Base-by-base conservation (phyloP, 176 grass and related monocot species). In the Musa itinerans region DNA sequence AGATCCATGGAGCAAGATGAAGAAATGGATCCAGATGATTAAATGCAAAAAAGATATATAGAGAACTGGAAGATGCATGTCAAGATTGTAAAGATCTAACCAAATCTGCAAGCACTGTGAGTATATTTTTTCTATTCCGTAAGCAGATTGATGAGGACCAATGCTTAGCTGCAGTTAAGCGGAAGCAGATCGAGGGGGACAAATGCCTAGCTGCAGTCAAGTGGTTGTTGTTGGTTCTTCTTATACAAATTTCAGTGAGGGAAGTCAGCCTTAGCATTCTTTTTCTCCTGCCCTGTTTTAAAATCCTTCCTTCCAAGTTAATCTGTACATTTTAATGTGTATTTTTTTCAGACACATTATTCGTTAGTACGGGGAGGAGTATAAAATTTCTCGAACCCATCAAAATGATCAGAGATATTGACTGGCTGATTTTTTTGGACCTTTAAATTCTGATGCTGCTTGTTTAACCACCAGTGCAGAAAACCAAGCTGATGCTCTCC, bases 1-100 rank as follows among this genome's bases (percentile, higher is more conserved):
- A 85, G 86, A 89, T 79, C 81, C 20, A 80, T 82, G 0, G 96
- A 94, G 27, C 86, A 94, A 78, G 96, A 99, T 11, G 90, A 99
- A 75, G 91, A 95, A 80, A 99, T 95, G 96, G 95, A 99, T 75
- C 91, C 96, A 10, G 96, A 99, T 85, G 93, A 97, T 78, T 92
- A 74, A 29, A 8, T 57, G 21, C 53, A 11, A 17, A 74, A 74
- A 26, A 54, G 23, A 14, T 2, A 23, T 2, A 17, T 22, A 27
- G 29, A 9, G 23, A 13, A 9, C 11, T 13, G 23, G n/a, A n/a
- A 71, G 7, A 8, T 69, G n/a, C 10, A 57, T 74, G 15, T 11
- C 23, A 17, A 74, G 19, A 5, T 27, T 16, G 69, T 10, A 74
- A 56, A 57, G 10, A 20, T 17, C 21, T 10, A 57, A 74, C 15